Conservation (phyloP, 768 basidiomycete species). For the Mycena vulgaris region DNA sequence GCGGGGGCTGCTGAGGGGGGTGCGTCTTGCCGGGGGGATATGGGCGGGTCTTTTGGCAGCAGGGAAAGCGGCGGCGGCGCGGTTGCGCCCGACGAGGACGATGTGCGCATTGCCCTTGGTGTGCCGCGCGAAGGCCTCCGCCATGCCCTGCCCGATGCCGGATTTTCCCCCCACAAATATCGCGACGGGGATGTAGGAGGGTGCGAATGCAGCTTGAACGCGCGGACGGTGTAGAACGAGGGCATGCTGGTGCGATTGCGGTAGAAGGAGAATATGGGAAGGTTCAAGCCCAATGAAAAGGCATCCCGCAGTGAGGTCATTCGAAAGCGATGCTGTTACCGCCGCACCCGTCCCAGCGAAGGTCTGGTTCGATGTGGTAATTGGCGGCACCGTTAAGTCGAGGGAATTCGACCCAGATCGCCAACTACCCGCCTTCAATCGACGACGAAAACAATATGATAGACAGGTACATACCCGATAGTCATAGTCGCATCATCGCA, state of each 20-base stretch:
- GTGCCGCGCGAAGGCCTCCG: slow-evolving; percentile 59
- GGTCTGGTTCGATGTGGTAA: slow-evolving; percentile 58
- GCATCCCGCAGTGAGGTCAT: slow-evolving; percentile 57
- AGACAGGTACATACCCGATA: slow-evolving; percentile 63
- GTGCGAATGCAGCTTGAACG: slow-evolving; percentile 51
- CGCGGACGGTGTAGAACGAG: slow-evolving; percentile 45
- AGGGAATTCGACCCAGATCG: slow-evolving; percentile 66
- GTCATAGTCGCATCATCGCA: slow-evolving; percentile 74
- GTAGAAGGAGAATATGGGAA: slow-evolving; percentile 21
- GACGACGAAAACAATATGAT: slow-evolving; percentile 39
- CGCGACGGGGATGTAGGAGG: slow-evolving; percentile 47
- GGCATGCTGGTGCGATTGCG: slow-evolving; percentile 42
- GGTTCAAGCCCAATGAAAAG: no score
- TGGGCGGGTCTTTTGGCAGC: no score
- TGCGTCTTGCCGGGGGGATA: no score
- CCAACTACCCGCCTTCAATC: slow-evolving; percentile 53
- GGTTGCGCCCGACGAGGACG: slow-evolving; percentile 68
- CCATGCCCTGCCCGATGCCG: slow-evolving; percentile 66
- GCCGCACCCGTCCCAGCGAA: slow-evolving; percentile 51
- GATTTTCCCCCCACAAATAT: slow-evolving; percentile 63
- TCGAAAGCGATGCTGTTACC: slow-evolving; percentile 60
- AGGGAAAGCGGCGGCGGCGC: slow-evolving; percentile 62
- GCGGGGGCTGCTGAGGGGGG: no score
- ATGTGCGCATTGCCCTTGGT: slow-evolving; percentile 68
- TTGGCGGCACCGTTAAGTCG: slow-evolving; percentile 61